Conservation (phyloP, 2,329 filamentous ascomycete genomes). For the Pyrenochaeta sp. region DNA sequence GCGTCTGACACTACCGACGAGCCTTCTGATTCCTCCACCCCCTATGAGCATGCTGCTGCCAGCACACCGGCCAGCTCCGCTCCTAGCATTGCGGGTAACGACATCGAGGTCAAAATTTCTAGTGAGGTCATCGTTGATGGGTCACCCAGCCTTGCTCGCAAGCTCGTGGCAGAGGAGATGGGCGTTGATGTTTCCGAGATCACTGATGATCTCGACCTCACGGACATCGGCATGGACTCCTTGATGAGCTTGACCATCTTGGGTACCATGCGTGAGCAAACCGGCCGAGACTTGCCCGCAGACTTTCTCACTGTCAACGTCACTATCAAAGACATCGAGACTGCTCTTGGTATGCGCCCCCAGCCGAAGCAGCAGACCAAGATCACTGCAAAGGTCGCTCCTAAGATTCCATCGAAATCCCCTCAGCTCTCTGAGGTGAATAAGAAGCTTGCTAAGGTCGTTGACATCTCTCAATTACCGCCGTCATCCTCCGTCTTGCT, state of each 20-base stretch:
- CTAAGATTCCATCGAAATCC: constrained; percentile 29
- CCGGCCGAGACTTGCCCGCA: constrained; percentile 59
- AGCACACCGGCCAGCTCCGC: constrained; percentile 61
- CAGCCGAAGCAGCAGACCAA: constrained; percentile 51
- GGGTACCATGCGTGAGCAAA: constrained; percentile 60
- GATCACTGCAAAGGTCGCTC: constrained; percentile 24
- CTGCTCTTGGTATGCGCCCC: constrained; percentile 66
- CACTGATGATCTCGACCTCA: constrained; percentile 66
- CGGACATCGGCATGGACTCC: constrained; percentile 65
- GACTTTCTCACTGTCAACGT: constrained; percentile 68
- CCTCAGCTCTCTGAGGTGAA: constrained; percentile 59
- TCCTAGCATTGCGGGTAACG: constrained; percentile 56
- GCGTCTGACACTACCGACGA: constrained; percentile 53
- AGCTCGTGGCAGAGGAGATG: constrained; percentile 65
- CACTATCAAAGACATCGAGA: constrained; percentile 72
- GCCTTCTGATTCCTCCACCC: constrained; percentile 53
- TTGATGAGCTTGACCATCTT: constrained; percentile 63
- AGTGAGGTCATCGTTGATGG: constrained; percentile 41
- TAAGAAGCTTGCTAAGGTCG: constrained; percentile 52
- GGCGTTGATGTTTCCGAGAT: constrained; percentile 69
- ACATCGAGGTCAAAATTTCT: constrained; percentile 43
- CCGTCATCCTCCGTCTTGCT: constrained; percentile 65
- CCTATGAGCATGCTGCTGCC: constrained; percentile 50
- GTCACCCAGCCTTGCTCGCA: constrained; percentile 57
- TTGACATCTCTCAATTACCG: constrained; percentile 55